A percentile compares a stretch with the other conserved stretches of the same genome.
Evolutionary conservation across 768 basidiomycete genomes (phyloP).

Genomic region (Thelephora aurantiotincta): DNA sequence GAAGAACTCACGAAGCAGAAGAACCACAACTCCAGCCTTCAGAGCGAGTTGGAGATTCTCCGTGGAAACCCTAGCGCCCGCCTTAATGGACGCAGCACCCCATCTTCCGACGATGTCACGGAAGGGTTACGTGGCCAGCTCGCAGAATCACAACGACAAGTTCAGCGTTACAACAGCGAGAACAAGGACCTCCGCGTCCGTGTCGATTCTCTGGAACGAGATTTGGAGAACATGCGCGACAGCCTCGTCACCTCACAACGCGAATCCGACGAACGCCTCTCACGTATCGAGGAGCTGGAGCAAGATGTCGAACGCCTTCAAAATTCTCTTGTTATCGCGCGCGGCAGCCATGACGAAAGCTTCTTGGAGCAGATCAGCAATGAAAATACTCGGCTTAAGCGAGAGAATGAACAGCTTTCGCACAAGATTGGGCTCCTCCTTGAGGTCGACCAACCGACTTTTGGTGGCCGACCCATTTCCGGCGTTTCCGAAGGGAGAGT

Average conservation of each 20-base stretch:
- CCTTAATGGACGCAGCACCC: constrained; percentile 66
- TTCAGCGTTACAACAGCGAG: constrained; percentile 54
- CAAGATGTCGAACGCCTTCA: constrained; percentile 68
- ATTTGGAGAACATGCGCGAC: constrained; percentile 57
- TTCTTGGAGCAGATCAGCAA: constrained; percentile 67
- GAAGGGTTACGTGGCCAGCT: constrained; percentile 59
- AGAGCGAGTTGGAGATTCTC: constrained; percentile 65
- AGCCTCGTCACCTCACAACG: constrained; percentile 58
- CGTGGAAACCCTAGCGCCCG: constrained; percentile 44
- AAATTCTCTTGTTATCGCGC: constrained; percentile 56
- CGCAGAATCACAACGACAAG: constrained; percentile 65
- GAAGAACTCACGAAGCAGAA: constrained; percentile 92
- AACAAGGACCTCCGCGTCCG: constrained; percentile 67
- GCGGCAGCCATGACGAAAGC: constrained; percentile 66
- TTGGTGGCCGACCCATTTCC: constrained; percentile 49
- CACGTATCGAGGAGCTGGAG: constrained; percentile 67
- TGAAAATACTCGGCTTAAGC: constrained; percentile 67
- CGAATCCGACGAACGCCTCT: constrained; percentile 65
- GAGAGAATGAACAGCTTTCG: constrained; percentile 81
- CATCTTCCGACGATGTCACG: constrained; percentile 45
- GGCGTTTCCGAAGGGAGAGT: constrained; percentile 39
- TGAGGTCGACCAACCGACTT: constrained; percentile 71
- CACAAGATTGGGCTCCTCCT: constrained; percentile 84
- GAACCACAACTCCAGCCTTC: constrained; percentile 59
- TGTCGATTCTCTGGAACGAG: constrained; percentile 60